Conservation (phyloP, 2,329 filamentous ascomycete genomes). For the Ophiocordyceps sinensis region DNA sequence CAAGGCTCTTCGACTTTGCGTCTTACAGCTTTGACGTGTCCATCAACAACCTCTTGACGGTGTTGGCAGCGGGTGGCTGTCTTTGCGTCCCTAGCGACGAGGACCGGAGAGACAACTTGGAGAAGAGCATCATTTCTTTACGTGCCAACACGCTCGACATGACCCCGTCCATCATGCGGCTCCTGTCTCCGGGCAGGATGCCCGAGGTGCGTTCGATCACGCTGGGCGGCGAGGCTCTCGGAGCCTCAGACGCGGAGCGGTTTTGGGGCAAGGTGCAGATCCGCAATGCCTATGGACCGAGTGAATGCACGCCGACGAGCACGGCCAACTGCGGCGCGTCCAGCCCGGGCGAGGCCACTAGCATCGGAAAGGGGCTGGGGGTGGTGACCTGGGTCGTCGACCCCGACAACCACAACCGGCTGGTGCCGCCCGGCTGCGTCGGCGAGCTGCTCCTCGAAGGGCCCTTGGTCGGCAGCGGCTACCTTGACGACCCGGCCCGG, state of each 20-base stretch:
- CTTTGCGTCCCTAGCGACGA: constrained; percentile 7
- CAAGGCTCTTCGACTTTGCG: constrained; percentile 10
- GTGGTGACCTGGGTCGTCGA: constrained; percentile 7
- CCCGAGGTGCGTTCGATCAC: constrained; percentile 5
- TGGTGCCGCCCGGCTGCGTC: constrained; percentile 4
- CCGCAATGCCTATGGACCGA: constrained; percentile 9
- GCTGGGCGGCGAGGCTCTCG: constrained; percentile 5
- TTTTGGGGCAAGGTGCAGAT: constrained; percentile 4
- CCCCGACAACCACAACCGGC: constrained; percentile 3
- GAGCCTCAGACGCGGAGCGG: constrained; percentile 1
- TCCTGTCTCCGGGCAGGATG: constrained; percentile 2
- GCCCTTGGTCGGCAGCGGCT: constrained; percentile 7
- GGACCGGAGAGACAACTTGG: constrained; percentile 2
- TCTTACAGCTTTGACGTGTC: constrained; percentile 9
- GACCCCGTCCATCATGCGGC: constrained; percentile 6
- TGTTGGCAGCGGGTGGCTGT: constrained; percentile 7
- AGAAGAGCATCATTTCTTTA: constrained; percentile 1
- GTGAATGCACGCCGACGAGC: constrained; percentile 5
- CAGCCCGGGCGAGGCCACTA: neutral
- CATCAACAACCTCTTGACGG: constrained; percentile 7
- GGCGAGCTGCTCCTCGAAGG: constrained; percentile 9
- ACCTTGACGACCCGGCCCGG: constrained; percentile 4
- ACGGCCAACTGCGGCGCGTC: neutral
- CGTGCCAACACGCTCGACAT: constrained; percentile 4
- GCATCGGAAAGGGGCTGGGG: constrained; percentile 1